These are phyloP conservation scores for Orbilia quercus DNA, from an alignment of 2,329 filamentous ascomycete species.

Conservation along the genomic window DNA sequence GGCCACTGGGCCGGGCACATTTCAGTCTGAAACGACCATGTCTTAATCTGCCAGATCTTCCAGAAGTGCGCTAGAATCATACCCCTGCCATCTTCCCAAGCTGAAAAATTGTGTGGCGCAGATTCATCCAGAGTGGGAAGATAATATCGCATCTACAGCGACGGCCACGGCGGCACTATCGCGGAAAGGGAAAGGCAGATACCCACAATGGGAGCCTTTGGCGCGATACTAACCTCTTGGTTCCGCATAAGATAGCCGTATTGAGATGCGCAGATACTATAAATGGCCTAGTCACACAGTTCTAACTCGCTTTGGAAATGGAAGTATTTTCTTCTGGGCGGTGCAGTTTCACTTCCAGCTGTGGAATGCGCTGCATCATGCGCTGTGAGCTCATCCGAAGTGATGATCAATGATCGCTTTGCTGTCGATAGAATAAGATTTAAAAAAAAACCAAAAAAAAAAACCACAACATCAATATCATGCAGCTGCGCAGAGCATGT, in stretches of 20 bases:
- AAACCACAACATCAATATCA: too few relatives aligned
- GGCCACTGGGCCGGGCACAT: conserved; percentile 48
- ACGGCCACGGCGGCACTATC: conserved; percentile 10
- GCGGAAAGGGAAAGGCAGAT: conserved; percentile 31
- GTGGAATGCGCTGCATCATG: background rate
- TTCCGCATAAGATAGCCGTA: conserved; percentile 26
- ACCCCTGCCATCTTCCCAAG: conserved; percentile 21
- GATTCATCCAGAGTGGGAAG: conserved; percentile 13
- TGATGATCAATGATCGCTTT: conserved; percentile 20
- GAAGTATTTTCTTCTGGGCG: conserved; percentile 26
- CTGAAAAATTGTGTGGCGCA: conserved; percentile 11
- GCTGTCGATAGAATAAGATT: conserved; percentile 18
- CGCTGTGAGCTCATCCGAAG: background rate
- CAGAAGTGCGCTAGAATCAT: conserved; percentile 49
- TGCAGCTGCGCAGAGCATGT: background rate
- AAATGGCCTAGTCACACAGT: conserved; percentile 8
- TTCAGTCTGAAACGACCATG: conserved; percentile 50
- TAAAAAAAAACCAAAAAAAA: too few relatives aligned
- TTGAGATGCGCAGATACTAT: conserved; percentile 12
- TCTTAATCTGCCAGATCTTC: conserved; percentile 53
- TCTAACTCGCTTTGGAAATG: conserved; percentile 33
- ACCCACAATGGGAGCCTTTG: too few relatives aligned
- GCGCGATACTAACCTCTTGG: too few relatives aligned
- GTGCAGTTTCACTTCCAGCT: conserved; percentile 37
- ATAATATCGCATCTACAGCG: conserved; percentile 14